Conservation (phyloP, 805 yeast genomes). For the Saturnispora serradocipensis region DNA sequence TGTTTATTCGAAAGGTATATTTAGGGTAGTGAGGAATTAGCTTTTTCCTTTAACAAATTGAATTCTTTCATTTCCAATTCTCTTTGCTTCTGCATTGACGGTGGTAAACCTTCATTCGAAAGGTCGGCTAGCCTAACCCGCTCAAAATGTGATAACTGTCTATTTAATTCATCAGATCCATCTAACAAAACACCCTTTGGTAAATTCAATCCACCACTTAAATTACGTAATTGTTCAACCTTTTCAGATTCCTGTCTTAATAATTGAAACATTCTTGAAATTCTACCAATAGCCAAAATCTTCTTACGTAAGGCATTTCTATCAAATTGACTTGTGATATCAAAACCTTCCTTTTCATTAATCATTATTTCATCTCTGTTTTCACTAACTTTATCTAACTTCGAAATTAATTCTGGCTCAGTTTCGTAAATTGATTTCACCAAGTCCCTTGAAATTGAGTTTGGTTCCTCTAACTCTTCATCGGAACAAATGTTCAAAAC, state of each 20-base stretch:
- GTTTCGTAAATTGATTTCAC: slow-evolving; percentile 25
- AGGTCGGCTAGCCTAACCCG: slow-evolving; percentile 77
- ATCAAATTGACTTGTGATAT: slow-evolving; percentile 14
- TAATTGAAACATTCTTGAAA: slow-evolving; percentile 86
- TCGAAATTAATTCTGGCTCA: neutral
- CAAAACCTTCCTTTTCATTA: slow-evolving; percentile 6
- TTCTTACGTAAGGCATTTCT: slow-evolving; percentile 62
- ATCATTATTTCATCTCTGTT: slow-evolving; percentile 1
- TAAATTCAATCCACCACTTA: slow-evolving; percentile 56
- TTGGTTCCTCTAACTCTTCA: slow-evolving; percentile 80
- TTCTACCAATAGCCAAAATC: slow-evolving; percentile 92
- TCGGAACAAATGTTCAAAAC: slow-evolving; percentile 91
- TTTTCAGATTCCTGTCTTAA: slow-evolving; percentile 83
- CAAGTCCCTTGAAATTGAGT: slow-evolving; percentile 39
- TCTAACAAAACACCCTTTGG: slow-evolving; percentile 84
- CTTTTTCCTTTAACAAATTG: slow-evolving; percentile 7
- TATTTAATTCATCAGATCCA: slow-evolving; percentile 71
- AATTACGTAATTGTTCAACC: slow-evolving; percentile 69
- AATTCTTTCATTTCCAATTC: slow-evolving; percentile 10
- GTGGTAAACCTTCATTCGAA: slow-evolving; percentile 81
- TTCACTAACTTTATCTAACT: neutral
- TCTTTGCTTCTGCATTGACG: slow-evolving; percentile 31
- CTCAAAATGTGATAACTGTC: slow-evolving; percentile 65
- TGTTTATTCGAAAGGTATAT: neutral
- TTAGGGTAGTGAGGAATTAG: neutral